phyloP scores from a whole-genome alignment of 129 eudicot species.

The Centella asiatica region DNA sequence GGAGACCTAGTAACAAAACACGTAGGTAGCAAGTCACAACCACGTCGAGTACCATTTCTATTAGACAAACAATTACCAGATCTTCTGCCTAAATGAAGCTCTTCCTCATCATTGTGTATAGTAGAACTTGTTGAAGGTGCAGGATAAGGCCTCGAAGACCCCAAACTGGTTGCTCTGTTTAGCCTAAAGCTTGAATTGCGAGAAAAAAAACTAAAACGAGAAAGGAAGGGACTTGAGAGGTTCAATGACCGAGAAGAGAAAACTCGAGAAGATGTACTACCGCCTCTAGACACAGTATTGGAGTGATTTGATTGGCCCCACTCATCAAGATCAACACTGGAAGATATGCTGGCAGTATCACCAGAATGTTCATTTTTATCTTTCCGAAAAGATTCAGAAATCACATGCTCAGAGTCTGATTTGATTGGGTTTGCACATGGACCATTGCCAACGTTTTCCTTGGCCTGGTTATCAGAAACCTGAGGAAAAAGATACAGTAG shows the following conservation, averaged over 20 bases:
- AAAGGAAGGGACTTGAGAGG: constrained; percentile 64
- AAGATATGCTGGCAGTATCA: constrained; percentile 32
- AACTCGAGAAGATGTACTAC: constrained; percentile 45
- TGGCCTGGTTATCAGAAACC: constrained; percentile 36
- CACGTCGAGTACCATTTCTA: constrained; percentile 35
- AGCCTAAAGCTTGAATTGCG: constrained; percentile 70
- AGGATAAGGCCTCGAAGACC: constrained; percentile 53
- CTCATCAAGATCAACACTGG: constrained; percentile 42
- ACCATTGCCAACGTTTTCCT: constrained; percentile 26
- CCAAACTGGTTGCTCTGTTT: constrained; percentile 42
- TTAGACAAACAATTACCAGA: constrained; percentile 20
- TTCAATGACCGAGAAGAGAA: constrained; percentile 36
- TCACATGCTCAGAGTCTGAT: constrained; percentile 39
- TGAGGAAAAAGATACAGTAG: constrained; percentile 18
- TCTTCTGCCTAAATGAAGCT: constrained; percentile 21
- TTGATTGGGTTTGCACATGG: constrained; percentile 26
- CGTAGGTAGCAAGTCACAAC: constrained; percentile 54
- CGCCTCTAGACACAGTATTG: constrained; percentile 32
- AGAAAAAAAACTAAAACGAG: constrained; percentile 70
- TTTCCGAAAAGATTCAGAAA: constrained; percentile 29
- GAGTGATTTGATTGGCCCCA: constrained; percentile 59
- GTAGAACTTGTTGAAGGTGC: constrained; percentile 52
- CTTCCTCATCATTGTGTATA: constrained; percentile 37
- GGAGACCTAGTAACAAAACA: constrained; percentile 45
- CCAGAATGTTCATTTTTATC: constrained; percentile 34